These are phyloP conservation scores for Coffea humblotiana DNA, from an alignment of 305 asterid genomes.

Conservation along the genomic window DNA sequence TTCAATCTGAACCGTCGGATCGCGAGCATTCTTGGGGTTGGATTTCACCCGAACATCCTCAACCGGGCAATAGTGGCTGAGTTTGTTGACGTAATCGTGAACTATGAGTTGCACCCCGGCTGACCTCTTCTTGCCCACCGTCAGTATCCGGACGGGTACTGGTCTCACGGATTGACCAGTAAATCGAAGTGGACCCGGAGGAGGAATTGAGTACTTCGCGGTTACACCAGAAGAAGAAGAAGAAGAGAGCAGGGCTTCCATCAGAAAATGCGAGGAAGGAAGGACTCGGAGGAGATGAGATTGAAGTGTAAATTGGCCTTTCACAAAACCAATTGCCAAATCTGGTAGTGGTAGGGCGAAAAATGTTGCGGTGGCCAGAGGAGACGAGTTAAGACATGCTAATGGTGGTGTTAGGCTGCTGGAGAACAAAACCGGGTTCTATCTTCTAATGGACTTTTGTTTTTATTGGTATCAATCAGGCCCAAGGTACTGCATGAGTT, in stretches of 20 bases:
- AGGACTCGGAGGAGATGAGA: not conserved
- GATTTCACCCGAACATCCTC: constrained; percentile 75
- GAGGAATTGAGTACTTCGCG: constrained; percentile 6
- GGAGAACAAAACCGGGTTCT: no score
- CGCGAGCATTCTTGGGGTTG: constrained; percentile 83
- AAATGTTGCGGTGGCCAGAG: no score
- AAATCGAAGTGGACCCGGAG: constrained; percentile 13
- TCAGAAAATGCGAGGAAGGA: not conserved
- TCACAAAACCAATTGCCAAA: no score
- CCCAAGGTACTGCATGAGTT: no score
- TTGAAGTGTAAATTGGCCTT: no score
- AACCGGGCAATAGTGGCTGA: constrained; percentile 63
- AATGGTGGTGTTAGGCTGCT: no score
- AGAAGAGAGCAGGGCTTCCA: constrained; percentile 10
- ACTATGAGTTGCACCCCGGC: constrained; percentile 68
- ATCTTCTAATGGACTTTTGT: no score
- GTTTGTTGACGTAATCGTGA: constrained; percentile 70
- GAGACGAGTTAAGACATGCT: no score
- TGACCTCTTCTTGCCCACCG: constrained; percentile 85
- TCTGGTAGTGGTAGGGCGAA: no score
- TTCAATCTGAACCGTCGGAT: constrained; percentile 65
- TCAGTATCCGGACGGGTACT: constrained; percentile 75
- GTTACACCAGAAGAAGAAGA: not conserved
- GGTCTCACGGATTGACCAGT: constrained; percentile 39
- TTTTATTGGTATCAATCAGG: no score